These are phyloP conservation scores for Dissophora ornata DNA, from an alignment of 192 early-diverging fungal genomes.

Conservation along the genomic window DNA sequence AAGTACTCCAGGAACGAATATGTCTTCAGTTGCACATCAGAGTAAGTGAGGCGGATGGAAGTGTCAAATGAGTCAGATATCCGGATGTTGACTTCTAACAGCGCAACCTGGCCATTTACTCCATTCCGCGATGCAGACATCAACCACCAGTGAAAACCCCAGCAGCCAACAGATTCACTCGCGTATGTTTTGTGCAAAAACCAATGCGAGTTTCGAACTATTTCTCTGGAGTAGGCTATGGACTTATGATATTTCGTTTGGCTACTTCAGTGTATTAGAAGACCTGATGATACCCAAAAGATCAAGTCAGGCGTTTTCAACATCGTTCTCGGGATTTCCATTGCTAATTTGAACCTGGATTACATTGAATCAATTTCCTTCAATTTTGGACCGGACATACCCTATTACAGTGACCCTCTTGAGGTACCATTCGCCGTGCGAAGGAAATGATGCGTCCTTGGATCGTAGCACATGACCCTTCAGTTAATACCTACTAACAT, in stretches of 20 bases:
- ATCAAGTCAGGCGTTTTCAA: neutral
- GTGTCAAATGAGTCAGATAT: neutral
- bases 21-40: neutral
- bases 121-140: neutral
- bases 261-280: too few relatives aligned
- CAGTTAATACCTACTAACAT: neutral
- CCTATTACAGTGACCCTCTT: neutral
- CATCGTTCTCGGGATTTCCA: slow-evolving; percentile 1
- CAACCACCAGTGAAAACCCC: neutral
- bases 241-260: too few relatives aligned
- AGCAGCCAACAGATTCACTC: neutral
- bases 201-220: too few relatives aligned
- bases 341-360: neutral
- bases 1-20: neutral
- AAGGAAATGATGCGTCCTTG: too few relatives aligned
- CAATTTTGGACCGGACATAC: neutral
- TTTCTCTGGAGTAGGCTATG: too few relatives aligned
- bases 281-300: too few relatives aligned
- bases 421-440: slow-evolving; percentile 4
- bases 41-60: too few relatives aligned
- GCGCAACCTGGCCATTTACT: neutral
- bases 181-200: neutral
- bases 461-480: too few relatives aligned
- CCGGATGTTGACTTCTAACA: neutral
- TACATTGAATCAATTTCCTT: neutral